Base-by-base conservation (phyloP, 1,139 yeast genomes). In the Blastobotrys illinoisensis region DNA sequence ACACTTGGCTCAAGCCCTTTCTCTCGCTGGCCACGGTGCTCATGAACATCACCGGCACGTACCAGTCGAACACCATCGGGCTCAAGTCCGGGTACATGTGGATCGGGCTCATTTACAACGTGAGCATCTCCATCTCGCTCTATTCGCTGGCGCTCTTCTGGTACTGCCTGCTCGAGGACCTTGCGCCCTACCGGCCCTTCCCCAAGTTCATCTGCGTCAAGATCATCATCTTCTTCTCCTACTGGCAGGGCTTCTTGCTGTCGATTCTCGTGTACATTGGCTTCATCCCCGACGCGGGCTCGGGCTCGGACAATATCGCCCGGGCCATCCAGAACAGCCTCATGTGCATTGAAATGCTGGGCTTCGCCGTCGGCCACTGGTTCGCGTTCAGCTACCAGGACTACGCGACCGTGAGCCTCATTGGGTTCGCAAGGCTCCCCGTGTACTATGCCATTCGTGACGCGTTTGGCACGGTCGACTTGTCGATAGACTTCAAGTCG, bases 171-270 rank as follows among this genome's bases (percentile, higher is more conserved):
- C 83, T 88, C 74, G 71, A 69, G 6, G 98, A 91, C 63, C 76
- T 93, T 62, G 78, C 76, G 54, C 90, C 88, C 0, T 91, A 86
- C 72, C 79, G 88, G 53, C 98, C 98, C 1, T 83, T 93, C 76
- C 91, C 96, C 9, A 95, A 95, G 70, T 93, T 93, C 67, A 70
- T 95, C 48, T 90, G 97, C 73, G 96, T 93, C 53, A 93, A 93
- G 68, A 77, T 90, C 60, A 88, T 93, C 56, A 91, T 95, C 55
- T 93, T 93, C 76, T 97, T 97, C 43, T 88, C 96, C 16, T 93
- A 90, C 69, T 93, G 99, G 99, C 99, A 93, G 68, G 93, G 97
- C 0, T 77, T 91, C 23, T 64, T 85, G 0, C 74, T 93, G 49
- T 83, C 88, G 0, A 67, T 86, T 1, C 65, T 88, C 45, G 82